phyloP scores from a whole-genome alignment of 176 grass and related monocot genomes.

The Triticum turgidum region DNA sequence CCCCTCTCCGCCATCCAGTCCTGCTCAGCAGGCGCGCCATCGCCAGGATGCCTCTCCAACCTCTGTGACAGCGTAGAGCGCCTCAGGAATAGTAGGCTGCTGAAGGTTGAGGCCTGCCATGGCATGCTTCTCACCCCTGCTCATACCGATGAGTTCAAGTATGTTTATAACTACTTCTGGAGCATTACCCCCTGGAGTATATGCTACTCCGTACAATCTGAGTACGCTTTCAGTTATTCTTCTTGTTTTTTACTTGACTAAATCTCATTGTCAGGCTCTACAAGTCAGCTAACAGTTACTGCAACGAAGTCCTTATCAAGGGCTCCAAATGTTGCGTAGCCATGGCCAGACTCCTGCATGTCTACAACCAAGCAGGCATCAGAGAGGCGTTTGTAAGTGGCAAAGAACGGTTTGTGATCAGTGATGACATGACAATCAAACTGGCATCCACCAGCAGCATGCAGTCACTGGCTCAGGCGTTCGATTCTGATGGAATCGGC shows the following conservation, averaged over 20 bases:
- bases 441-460: not conserved
- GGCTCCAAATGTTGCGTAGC: not conserved
- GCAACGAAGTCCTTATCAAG: not conserved
- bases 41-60: slow-evolving; percentile 11
- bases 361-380: not conserved
- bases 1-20: not conserved
- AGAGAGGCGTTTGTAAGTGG: not conserved
- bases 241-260: not conserved
- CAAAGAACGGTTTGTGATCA: not conserved
- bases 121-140: not conserved
- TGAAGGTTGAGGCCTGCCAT: not conserved
- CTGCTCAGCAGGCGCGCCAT: not conserved
- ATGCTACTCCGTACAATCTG: too few species aligned
- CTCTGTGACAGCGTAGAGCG: not conserved
- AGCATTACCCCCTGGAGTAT: too few species aligned
- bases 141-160: not conserved
- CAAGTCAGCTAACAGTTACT: not conserved
- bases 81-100: not conserved
- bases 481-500: not conserved
- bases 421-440: not conserved
- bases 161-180: too few species aligned
- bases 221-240: not conserved
- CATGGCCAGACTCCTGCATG: not conserved
- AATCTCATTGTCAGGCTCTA: not conserved
- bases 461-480: not conserved